Percentiles rank a stretch among this genome's conserved stretches.
phyloP scores from a whole-genome alignment of 164 flowering plant genomes.

The Chloranthus sessilifolius region DNA sequence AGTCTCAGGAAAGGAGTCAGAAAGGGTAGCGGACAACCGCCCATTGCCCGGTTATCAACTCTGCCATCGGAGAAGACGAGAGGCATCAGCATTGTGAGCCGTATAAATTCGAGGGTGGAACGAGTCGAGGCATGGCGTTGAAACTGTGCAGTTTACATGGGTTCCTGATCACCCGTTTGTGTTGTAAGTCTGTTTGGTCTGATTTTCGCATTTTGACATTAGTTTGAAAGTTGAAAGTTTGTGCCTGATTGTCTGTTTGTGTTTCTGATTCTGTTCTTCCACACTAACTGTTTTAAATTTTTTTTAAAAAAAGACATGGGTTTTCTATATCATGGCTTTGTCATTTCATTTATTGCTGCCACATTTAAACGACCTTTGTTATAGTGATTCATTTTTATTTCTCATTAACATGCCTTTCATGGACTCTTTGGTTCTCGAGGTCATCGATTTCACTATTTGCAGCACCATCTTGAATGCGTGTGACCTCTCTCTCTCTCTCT shows the following conservation, averaged over 20 bases:
- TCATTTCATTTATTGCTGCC: no score
- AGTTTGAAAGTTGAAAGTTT: conserved; percentile 1
- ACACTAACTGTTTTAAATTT: conserved; percentile 5
- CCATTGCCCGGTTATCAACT: conserved; percentile 9
- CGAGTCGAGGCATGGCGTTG: conserved; percentile 79
- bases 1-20: conserved; percentile 19
- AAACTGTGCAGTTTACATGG: conserved; percentile 4
- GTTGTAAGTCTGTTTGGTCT: neutral
- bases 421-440: no score
- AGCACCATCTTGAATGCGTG: no score
- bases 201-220: conserved; percentile 3
- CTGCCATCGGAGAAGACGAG: conserved; percentile 27
- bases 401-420: no score
- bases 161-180: neutral
- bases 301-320: no score
- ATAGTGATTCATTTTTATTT: no score
- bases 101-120: conserved; percentile 43
- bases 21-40: conserved; percentile 19
- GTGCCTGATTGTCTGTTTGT: neutral
- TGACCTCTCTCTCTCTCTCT: no score
- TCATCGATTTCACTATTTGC: no score
- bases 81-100: conserved; percentile 45
- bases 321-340: no score
- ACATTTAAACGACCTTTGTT: no score
- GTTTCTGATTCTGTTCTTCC: neutral